A percentile compares a stretch with the other conserved stretches of the same genome.
Evolutionary conservation across 2,329 filamentous ascomycete genomes (phyloP).

Genomic region (Xylaria sp.): DNA sequence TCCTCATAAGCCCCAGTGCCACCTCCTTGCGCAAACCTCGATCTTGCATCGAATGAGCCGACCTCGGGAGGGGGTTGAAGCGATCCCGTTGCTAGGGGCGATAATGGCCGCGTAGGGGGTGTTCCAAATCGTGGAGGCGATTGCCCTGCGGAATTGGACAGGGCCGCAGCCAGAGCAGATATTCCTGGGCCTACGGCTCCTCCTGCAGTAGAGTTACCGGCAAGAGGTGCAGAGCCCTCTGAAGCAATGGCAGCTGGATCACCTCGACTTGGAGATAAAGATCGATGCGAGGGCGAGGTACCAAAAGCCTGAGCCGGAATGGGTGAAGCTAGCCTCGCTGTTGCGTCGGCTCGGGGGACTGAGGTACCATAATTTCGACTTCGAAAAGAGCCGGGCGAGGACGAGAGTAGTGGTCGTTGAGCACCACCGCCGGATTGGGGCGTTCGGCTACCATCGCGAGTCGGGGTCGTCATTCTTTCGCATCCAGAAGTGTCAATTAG

Average conservation of each 20-base stretch:
- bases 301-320: constrained; percentile 59
- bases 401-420: constrained; percentile 55
- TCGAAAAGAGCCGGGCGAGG: constrained; percentile 60
- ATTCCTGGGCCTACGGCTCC: constrained; percentile 76
- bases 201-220: constrained; percentile 69
- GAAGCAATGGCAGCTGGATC: constrained; percentile 49
- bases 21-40: constrained; percentile 57
- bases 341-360: constrained; percentile 67
- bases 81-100: constrained; percentile 63
- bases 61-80: constrained; percentile 74
- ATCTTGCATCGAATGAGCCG: constrained; percentile 83
- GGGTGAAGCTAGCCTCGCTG: constrained; percentile 69
- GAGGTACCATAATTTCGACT: constrained; percentile 62
- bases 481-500: constrained; percentile 15
- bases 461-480: constrained; percentile 49
- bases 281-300: constrained; percentile 58
- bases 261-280: constrained; percentile 60
- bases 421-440: constrained; percentile 47
- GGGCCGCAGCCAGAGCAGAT: constrained; percentile 88
- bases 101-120: constrained; percentile 67
- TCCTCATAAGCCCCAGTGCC: constrained; percentile 79
- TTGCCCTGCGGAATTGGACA: constrained; percentile 77
- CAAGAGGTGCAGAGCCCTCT: constrained; percentile 69
- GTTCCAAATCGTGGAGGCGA: constrained; percentile 77
- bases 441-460: constrained; percentile 53